Evolutionary conservation across 768 basidiomycete genomes (phyloP), one percentile per base, ranked within the genome.

Genomic region (Porphyrellus cyaneotinctus): DNA sequence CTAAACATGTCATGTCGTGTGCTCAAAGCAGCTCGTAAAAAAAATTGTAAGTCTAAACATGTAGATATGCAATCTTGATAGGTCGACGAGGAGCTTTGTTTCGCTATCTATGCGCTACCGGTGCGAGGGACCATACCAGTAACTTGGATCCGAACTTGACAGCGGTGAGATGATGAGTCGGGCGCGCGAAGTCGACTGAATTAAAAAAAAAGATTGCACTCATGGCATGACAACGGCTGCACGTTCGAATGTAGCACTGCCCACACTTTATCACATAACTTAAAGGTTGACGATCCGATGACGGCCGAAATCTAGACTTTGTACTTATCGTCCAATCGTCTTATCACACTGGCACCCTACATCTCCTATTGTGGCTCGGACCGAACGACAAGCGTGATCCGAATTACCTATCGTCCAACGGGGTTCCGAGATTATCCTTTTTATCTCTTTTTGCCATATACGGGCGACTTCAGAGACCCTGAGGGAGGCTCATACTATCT

Each of bases 271-370:
- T 37, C 36, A 18, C 36, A 18, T 5, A 18, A 15, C 12, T 6
- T 23, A 23, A 4, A 12, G 23, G 12, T 5, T 6, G n/a, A 13
- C 28, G 42, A 17, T 28, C 42, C 42, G 42, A 43, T n/a, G n/a
- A 43, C n/a, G 28, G 6, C 42, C 42, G 28, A 43, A 8, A 17
- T 8, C 18, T 9, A 18, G 28, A 7, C 42, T 15, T 9, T 18
- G 22, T 15, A 7, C 49, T 50, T 50, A 50, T 50, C 49, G 49
- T 35, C 41, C 49, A 50, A 43, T 50, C 32, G 37, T 17, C 7
- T 42, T 23, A 17, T 49, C 15, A 15, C 0, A 23, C 26, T 43
- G 30, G 11, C n/a, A 32, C 30, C 18, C 15, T 9, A n/a, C 2
- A 24, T 47, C 23, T 28, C 46, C 35, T 38, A 24, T 42, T 22